Base-by-base conservation (phyloP, 1,139 yeast genomes). In the Geotrichum histeridarum region DNA sequence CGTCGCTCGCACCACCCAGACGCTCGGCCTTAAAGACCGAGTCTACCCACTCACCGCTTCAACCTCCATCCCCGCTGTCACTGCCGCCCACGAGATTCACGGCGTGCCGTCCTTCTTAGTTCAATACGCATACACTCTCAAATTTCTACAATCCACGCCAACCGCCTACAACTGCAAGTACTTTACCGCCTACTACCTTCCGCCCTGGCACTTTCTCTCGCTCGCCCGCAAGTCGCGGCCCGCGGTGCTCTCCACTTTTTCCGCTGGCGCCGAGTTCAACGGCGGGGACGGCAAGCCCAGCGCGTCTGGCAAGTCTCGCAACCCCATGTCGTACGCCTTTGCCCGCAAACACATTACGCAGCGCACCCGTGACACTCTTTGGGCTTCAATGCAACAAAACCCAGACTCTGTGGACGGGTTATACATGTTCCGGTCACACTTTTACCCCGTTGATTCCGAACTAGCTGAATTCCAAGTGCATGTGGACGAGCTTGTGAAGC, bases 201-300 rank as follows among this genome's bases (percentile, higher is more conserved):
- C 82, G 9, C 73, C 77, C 2, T 67, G 71, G 48, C 81, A 79
- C 59, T 71, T 73, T 36, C 46, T 78, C 5, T 73, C 77, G 0
- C 58, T 70, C 31, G 75, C 76, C 31, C 69, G 84, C n/a, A 80
- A 79, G 59, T 73, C 81, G 3, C 71, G 73, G 41, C 85, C 85
- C 0, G 77, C 80, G 0, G 44, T 80, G 1, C 58, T 61, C 8
- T 58, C 66, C 11, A 42, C 62, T 6, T 66, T 57, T 35, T 44
- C 55, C 9, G 43, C 50, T 1, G 70, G 70, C 12, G 57, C 53
- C 6, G 64, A 59, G 42, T 62, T 55, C 53, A 70, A 70, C 51
- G 72, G 72, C 1, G 27, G 27, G 5, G 27, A 22, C 27, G 27
- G 27, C 27, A 22, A 22, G 27, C 27, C 27, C 27, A 22, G 27